Conservation (phyloP, 495 filamentous ascomycete species). For the Aspergillus biplanus region DNA sequence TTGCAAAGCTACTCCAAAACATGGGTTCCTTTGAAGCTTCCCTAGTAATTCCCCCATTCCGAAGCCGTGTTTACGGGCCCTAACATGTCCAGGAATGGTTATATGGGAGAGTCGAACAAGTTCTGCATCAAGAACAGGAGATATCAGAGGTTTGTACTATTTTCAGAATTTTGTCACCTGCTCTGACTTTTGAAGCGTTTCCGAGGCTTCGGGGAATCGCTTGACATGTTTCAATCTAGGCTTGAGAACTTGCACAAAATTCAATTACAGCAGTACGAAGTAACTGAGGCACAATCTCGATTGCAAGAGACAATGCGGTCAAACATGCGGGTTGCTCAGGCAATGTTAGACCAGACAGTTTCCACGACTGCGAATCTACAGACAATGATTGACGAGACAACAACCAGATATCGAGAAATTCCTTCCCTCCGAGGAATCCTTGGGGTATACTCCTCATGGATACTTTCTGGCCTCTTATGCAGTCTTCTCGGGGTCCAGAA, state of each 20-base stretch:
- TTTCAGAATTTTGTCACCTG: not conserved
- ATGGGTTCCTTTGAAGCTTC: slow-evolving; percentile 38
- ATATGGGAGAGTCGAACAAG: slow-evolving; percentile 29
- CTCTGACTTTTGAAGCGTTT: slow-evolving; percentile 41
- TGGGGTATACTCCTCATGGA: slow-evolving; percentile 31
- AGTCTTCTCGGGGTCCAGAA: slow-evolving; percentile 32
- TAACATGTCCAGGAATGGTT: slow-evolving; percentile 38
- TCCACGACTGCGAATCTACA: slow-evolving; percentile 46
- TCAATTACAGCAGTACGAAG: slow-evolving; percentile 44
- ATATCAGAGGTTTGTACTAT: slow-evolving; percentile 38
- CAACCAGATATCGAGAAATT: slow-evolving; percentile 36
- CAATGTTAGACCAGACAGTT: slow-evolving; percentile 43
- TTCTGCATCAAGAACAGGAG: slow-evolving; percentile 37
- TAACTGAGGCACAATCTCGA: slow-evolving; percentile 35
- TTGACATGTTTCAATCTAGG: slow-evolving; percentile 39
- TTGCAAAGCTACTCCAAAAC: slow-evolving; percentile 30
- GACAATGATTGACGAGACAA: slow-evolving; percentile 43
- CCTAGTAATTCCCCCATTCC: slow-evolving; percentile 26
- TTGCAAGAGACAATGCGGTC: slow-evolving; percentile 39
- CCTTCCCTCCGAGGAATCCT: slow-evolving; percentile 28
- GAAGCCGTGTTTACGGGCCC: not conserved
- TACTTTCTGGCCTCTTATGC: slow-evolving; percentile 28
- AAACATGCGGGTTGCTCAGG: slow-evolving; percentile 40
- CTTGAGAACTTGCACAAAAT: slow-evolving; percentile 40
- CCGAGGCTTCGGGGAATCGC: slow-evolving; percentile 35